Evolutionary conservation across 352 stramenopile genomes (phyloP).

Genomic region (Globisporangium cederbergense): DNA sequence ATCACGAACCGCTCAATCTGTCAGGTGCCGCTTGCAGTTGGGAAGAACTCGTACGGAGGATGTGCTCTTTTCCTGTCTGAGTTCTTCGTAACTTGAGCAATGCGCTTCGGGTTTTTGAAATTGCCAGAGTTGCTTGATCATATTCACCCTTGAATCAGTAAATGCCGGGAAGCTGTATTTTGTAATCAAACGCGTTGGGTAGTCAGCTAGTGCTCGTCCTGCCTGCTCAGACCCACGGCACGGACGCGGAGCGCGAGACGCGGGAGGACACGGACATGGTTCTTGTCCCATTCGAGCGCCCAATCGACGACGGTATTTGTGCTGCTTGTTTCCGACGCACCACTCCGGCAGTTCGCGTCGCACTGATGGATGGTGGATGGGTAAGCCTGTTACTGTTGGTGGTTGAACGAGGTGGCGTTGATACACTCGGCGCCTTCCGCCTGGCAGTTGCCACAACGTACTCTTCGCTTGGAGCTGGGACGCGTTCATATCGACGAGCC

Average conservation of each 20-base stretch:
- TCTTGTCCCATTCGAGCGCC: not conserved
- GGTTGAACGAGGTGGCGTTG: slow-evolving; percentile 3
- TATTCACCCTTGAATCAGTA: too few relatives aligned
- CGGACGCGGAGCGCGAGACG: slow-evolving; percentile 10
- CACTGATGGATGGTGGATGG: slow-evolving; percentile 9
- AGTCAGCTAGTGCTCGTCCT: too few relatives aligned
- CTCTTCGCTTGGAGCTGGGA: slow-evolving; percentile 26
- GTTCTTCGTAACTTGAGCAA: too few relatives aligned
- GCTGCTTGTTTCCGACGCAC: not conserved
- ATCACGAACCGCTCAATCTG: too few relatives aligned
- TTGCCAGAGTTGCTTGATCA: too few relatives aligned
- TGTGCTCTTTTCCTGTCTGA: too few relatives aligned
- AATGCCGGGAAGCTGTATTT: too few relatives aligned
- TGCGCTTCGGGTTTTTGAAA: too few relatives aligned
- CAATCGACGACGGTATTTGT: not conserved
- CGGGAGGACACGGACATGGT: slow-evolving; percentile 7
- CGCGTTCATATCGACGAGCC: slow-evolving; percentile 40
- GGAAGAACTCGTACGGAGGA: too few relatives aligned
- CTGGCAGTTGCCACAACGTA: not conserved
- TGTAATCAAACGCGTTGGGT: too few relatives aligned
- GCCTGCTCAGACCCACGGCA: slow-evolving; percentile 13
- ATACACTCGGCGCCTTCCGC: slow-evolving; percentile 35
- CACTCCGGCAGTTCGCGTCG: not conserved
- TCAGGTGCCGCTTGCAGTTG: too few relatives aligned
- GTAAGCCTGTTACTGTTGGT: not conserved